These are phyloP conservation scores for Kodamaea sp. DNA, from an alignment of 1,139 yeast species.

Conservation along the genomic window DNA sequence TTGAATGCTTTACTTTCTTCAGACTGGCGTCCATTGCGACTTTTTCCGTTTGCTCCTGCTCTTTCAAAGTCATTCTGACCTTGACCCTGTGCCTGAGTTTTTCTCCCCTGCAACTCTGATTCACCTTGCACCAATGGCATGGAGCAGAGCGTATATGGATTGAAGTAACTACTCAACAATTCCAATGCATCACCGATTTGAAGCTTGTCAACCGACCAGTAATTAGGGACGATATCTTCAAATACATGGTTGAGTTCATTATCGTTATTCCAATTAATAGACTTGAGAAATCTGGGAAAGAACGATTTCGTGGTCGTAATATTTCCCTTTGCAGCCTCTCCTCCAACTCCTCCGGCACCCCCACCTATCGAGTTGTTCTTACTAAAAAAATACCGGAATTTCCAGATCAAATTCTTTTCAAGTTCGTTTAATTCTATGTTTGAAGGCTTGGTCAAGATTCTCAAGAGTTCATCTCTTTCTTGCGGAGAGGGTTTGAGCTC, in stretches of 20 bases:
- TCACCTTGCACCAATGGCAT: constrained; percentile 6
- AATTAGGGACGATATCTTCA: constrained; percentile 48
- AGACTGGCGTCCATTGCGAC: constrained; percentile 14
- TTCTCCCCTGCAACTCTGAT: not conserved
- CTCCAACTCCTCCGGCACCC: constrained; percentile 3
- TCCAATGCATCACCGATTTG: constrained; percentile 94
- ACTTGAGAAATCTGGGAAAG: constrained; percentile 80
- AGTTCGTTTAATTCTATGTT: constrained; percentile 78
- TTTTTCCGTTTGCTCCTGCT: not conserved
- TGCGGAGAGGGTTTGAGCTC: constrained; percentile 89
- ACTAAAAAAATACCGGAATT: constrained; percentile 81
- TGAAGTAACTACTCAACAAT: constrained; percentile 71
- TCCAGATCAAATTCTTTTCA: constrained; percentile 90
- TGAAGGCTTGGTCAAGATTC: constrained; percentile 75
- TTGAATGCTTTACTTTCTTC: constrained; percentile 36
- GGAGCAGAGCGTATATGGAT: constrained; percentile 34
- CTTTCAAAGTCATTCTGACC: not conserved
- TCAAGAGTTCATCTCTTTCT: constrained; percentile 69
- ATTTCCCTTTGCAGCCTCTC: constrained; percentile 9
- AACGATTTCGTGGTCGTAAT: constrained; percentile 49
- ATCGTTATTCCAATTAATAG: constrained; percentile 87
- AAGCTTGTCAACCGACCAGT: constrained; percentile 63
- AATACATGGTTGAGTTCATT: constrained; percentile 78
- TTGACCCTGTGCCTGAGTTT: constrained; percentile 1
- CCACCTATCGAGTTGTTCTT: constrained; percentile 46